These are phyloP conservation scores for Blastocladiella emersonii DNA, from an alignment of 371 early-diverging fungal species.

Conservation along the genomic window DNA sequence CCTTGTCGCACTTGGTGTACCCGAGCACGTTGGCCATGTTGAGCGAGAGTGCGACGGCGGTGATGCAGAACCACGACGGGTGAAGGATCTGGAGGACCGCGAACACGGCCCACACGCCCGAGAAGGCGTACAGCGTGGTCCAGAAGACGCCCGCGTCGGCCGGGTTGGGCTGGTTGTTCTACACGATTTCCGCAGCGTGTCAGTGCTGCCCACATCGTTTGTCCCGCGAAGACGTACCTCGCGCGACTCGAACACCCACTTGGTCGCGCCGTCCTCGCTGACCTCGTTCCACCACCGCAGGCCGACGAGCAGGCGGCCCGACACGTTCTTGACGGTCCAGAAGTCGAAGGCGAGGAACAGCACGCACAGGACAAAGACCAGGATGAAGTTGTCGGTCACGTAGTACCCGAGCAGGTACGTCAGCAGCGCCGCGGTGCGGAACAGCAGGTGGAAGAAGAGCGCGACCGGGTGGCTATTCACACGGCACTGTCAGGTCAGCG, in stretches of 20 bases:
- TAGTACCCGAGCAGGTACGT: conserved; percentile 69
- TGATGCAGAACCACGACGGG: conserved; percentile 65
- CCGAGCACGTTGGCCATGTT: conserved; percentile 83
- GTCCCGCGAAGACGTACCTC: too few species aligned
- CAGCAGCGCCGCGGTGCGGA: conserved; percentile 62
- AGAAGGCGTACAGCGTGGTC: conserved; percentile 71
- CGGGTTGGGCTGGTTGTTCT: conserved; percentile 44
- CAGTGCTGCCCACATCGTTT: too few species aligned
- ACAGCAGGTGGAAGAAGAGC: conserved; percentile 75
- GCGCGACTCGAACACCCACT: conserved; percentile 89
- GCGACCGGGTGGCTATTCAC: conserved; percentile 69
- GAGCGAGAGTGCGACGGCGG: conserved; percentile 65
- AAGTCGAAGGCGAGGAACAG: conserved; percentile 88
- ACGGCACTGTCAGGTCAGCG: background rate
- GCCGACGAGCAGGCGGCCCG: conserved; percentile 88
- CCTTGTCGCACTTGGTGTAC: conserved; percentile 86
- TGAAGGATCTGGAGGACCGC: conserved; percentile 59
- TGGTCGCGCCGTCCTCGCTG: conserved; percentile 75
- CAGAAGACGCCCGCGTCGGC: conserved; percentile 86
- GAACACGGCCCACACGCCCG: conserved; percentile 70
- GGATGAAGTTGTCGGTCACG: conserved; percentile 62
- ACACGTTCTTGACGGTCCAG: conserved; percentile 96
- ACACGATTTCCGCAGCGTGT: background rate
- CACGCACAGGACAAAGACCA: conserved; percentile 82
- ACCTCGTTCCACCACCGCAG: conserved; percentile 97